These are phyloP conservation scores for Penicillium egyptiacum DNA, from an alignment of 495 filamentous ascomycete genomes.

Conservation along the genomic window DNA sequence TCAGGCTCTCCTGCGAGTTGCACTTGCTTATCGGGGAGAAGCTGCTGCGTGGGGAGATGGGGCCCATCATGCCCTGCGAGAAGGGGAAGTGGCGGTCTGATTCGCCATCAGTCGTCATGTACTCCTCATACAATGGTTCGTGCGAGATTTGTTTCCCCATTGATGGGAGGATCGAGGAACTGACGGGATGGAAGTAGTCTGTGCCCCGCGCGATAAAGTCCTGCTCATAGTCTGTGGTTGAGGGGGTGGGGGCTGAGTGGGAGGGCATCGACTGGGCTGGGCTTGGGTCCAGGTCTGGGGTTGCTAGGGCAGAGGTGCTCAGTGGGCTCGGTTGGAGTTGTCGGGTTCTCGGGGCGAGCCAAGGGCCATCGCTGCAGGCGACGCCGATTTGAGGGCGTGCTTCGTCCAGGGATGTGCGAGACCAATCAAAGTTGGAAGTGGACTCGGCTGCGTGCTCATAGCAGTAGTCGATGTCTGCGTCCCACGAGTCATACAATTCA, in stretches of 20 bases:
- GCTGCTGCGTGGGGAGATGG: conserved; percentile 50
- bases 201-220: conserved; percentile 26
- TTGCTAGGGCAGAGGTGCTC: conserved; percentile 34
- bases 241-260: conserved; percentile 38
- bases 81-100: conserved; percentile 48
- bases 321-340: conserved; percentile 28
- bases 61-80: conserved; percentile 39
- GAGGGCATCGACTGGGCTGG: conserved; percentile 39
- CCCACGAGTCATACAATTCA: conserved; percentile 68
- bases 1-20: conserved; percentile 58
- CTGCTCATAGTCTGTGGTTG: conserved; percentile 34
- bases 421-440: conserved; percentile 88
- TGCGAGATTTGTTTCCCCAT: conserved; percentile 38
- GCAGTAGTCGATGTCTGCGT: conserved; percentile 92
- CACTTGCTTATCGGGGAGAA: conserved; percentile 59
- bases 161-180: conserved; percentile 32
- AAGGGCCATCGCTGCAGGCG: conserved; percentile 19
- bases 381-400: conserved; percentile 21
- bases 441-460: conserved; percentile 91
- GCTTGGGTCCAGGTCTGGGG: conserved; percentile 43
- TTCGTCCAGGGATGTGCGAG: conserved; percentile 48
- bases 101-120: conserved; percentile 45
- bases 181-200: conserved; percentile 43
- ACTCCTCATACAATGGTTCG: conserved; percentile 52
- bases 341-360: conserved; percentile 19